Evolutionary conservation across 176 grass and related monocot genomes (phyloP).

Genomic region (Rhipidocladum racemiflorum): DNA sequence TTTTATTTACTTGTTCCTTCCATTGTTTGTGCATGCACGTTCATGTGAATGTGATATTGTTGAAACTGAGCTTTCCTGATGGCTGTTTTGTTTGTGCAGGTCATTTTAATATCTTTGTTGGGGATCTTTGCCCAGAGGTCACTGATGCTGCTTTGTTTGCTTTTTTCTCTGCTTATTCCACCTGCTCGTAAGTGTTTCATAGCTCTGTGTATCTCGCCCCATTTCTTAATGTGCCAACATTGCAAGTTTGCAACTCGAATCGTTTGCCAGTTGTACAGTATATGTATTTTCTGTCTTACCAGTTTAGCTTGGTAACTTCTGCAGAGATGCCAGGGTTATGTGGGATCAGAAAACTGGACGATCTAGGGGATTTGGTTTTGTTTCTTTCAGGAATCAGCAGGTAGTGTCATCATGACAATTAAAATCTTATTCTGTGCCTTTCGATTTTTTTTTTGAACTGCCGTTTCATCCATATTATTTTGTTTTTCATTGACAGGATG

Average conservation of each 20-base stretch:
- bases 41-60: constrained; percentile 1
- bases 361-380: constrained; percentile 96
- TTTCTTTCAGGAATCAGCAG: constrained; percentile 97
- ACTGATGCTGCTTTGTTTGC: constrained; percentile 92
- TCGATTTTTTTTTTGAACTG: neutral
- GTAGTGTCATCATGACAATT: constrained; percentile 35
- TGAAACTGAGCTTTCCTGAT: constrained; percentile 13
- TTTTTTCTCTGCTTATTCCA: constrained; percentile 83
- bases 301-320: constrained; percentile 26
- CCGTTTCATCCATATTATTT: constrained; percentile 20
- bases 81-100: constrained; percentile 38
- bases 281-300: constrained; percentile 14
- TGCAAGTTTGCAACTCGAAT: neutral
- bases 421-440: neutral
- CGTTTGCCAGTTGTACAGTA: neutral
- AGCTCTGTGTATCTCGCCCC: neutral
- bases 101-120: constrained; percentile 98
- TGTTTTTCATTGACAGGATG: constrained; percentile 65
- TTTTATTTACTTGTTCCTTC: constrained; percentile 17
- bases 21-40: neutral
- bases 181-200: constrained; percentile 71
- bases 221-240: neutral
- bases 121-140: constrained; percentile 93
- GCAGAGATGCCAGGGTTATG: constrained; percentile 98
- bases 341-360: constrained; percentile 98